Evolutionary conservation across 345 rosid genomes (phyloP).

Genomic region (Eucalyptus erythrocorys): DNA sequence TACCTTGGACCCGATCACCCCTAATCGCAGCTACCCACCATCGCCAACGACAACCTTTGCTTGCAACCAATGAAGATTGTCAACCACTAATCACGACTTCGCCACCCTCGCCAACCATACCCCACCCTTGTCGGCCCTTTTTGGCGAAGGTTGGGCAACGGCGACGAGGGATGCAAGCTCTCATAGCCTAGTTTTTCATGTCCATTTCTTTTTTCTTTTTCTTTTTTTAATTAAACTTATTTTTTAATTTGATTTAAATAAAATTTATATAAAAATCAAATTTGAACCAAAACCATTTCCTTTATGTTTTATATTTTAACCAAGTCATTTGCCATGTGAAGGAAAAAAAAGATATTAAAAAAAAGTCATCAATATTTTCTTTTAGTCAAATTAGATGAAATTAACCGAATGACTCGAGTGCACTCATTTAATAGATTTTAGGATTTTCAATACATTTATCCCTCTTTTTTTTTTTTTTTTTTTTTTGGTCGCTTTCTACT

Average conservation of each 20-base stretch:
- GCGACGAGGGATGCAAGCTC: not conserved
- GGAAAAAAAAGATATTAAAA: too few species aligned
- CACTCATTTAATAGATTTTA: too few species aligned
- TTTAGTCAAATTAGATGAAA: too few species aligned
- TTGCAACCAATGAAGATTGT: not conserved
- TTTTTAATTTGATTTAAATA: too few species aligned
- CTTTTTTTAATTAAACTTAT: too few species aligned
- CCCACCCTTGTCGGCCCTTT: not conserved
- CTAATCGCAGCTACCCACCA: not conserved
- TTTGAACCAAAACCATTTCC: not conserved
- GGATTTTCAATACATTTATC: not conserved
- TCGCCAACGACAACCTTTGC: fast-evolving
- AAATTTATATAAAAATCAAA: not conserved
- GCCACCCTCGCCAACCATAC: not conserved
- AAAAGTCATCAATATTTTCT: too few species aligned
- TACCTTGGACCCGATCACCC: fast-evolving
- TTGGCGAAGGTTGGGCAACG: fast-evolving
- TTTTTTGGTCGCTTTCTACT: too few species aligned
- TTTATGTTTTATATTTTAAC: not conserved
- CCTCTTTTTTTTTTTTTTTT: too few species aligned
- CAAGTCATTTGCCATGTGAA: not conserved
- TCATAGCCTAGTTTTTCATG: not conserved
- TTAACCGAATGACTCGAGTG: not conserved
- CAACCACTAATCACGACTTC: not conserved
- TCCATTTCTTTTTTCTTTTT: too few species aligned